Percentiles rank a stretch among this genome's conserved stretches.
phyloP scores from a whole-genome alignment of 75 land plant species.

The Isoetes taiwanensis region DNA sequence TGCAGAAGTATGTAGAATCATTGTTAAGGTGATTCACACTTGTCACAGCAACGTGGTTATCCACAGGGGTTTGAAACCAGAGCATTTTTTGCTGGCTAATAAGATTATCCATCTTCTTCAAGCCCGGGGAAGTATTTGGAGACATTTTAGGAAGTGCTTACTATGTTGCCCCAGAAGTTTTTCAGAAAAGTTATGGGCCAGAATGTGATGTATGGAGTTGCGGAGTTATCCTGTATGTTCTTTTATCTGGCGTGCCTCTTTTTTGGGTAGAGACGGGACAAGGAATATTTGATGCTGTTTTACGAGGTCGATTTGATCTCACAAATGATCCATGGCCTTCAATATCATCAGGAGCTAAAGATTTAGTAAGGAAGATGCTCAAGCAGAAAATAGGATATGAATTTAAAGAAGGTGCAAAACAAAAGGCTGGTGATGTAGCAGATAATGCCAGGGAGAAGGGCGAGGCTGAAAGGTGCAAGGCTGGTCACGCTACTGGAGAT shows the following conservation, averaged over 20 bases:
- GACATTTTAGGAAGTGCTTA: not conserved
- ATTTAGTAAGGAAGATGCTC: conserved; percentile 3
- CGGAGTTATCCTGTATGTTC: not conserved
- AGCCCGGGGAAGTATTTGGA: too few species aligned
- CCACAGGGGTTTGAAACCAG: not conserved
- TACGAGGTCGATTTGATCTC: not conserved
- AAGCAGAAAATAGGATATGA: too few species aligned
- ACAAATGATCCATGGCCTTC: not conserved
- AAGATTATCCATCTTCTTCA: too few species aligned
- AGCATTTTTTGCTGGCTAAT: conserved; percentile 5
- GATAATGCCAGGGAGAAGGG: too few species aligned
- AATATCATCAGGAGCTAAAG: not conserved
- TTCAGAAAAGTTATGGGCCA: not conserved
- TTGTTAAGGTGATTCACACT: conserved; percentile 1
- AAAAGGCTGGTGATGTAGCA: too few species aligned
- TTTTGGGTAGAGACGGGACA: conserved; percentile 5
- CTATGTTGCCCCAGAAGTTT: conserved; percentile 1
- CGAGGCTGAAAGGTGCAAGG: too few species aligned
- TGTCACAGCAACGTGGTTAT: not conserved
- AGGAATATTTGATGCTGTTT: conserved; percentile 1
- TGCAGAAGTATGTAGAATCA: not conserved
- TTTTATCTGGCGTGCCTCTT: not conserved
- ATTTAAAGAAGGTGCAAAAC: too few species aligned
- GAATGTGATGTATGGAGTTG: not conserved
- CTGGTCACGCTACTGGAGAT: too few species aligned